Conservation (phyloP, 1,284 basidiomycete genomes). For the Cutaneotrichosporon sp. region DNA sequence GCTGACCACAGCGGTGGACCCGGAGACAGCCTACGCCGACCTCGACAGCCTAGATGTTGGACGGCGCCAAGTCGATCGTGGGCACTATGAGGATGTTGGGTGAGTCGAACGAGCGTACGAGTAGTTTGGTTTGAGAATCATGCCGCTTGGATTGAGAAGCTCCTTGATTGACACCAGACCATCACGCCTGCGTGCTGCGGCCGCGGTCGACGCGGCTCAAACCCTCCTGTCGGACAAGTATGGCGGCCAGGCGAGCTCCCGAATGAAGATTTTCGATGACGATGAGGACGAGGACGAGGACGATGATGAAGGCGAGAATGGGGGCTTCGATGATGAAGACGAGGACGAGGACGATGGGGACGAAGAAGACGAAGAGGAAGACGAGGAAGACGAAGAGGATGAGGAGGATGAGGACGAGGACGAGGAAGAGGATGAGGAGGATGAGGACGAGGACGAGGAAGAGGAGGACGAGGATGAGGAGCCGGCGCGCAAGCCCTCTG, state of each 20-base stretch:
- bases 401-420: slow-evolving; percentile 46
- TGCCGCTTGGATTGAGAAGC: not conserved
- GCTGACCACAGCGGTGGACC: slow-evolving; percentile 53
- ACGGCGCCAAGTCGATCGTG: slow-evolving; percentile 47
- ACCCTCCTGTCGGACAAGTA: slow-evolving; percentile 58
- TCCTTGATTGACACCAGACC: slow-evolving; percentile 54
- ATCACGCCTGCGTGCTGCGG: slow-evolving; percentile 60
- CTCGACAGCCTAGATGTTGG: slow-evolving; percentile 37
- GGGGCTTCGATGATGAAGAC: slow-evolving; percentile 65
- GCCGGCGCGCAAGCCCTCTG: slow-evolving; percentile 10
- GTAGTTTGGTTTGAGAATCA: too few species aligned
- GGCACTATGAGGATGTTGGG: slow-evolving; percentile 81
- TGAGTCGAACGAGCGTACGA: too few species aligned
- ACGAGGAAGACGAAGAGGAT: slow-evolving; percentile 36
- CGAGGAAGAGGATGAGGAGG: slow-evolving; percentile 49
- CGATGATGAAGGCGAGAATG: slow-evolving; percentile 60
- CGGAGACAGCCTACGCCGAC: slow-evolving; percentile 58
- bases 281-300: slow-evolving; percentile 42
- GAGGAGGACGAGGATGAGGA: slow-evolving; percentile 47
- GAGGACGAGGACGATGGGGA: slow-evolving; percentile 47
- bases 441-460: slow-evolving; percentile 45
- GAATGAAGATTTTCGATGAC: slow-evolving; percentile 56
- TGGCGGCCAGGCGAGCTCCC: slow-evolving; percentile 60
- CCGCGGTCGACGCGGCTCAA: slow-evolving; percentile 57
- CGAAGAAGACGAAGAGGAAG: slow-evolving; percentile 36